These are phyloP conservation scores for Talaromyces ruber DNA, from an alignment of 495 filamentous ascomycete genomes.

Conservation along the genomic window DNA sequence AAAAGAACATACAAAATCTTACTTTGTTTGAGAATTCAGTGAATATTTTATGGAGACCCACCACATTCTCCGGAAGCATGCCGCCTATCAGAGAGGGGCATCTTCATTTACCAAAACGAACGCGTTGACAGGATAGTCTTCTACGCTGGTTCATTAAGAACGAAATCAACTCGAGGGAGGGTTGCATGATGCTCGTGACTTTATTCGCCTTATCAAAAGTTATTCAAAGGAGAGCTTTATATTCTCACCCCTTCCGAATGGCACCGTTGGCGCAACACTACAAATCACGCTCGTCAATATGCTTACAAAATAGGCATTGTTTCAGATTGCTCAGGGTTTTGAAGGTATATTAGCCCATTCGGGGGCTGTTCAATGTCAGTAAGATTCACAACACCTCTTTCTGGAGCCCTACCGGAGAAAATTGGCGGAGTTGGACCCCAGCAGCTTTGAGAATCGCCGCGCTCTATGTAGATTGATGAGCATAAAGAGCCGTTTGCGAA, in stretches of 20 bases:
- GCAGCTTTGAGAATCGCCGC: constrained; percentile 69
- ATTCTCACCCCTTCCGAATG: not conserved
- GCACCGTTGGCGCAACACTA: not conserved
- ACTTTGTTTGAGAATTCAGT: not conserved
- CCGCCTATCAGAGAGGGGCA: constrained; percentile 3
- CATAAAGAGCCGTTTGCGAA: not conserved
- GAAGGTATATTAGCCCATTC: constrained; percentile 41
- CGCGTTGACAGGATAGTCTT: not conserved
- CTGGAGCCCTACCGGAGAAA: constrained; percentile 57
- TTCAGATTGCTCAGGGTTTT: constrained; percentile 8
- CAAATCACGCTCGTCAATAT: not conserved
- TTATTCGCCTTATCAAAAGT: not conserved
- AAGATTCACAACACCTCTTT: not conserved
- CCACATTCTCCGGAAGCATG: not conserved
- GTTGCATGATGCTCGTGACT: not conserved
- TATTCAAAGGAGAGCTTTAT: not conserved
- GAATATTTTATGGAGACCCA: constrained; percentile 4
- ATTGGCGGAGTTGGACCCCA: constrained; percentile 72
- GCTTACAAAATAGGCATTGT: not conserved
- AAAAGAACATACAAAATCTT: not conserved
- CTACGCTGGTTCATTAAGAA: not conserved
- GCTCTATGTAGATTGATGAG: constrained; percentile 38
- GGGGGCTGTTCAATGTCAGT: constrained; percentile 27
- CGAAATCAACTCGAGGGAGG: not conserved
- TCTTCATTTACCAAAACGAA: not conserved